Evolutionary conservation across 2,329 filamentous ascomycete species (phyloP).

Genomic region (Aspergillus texensis): DNA sequence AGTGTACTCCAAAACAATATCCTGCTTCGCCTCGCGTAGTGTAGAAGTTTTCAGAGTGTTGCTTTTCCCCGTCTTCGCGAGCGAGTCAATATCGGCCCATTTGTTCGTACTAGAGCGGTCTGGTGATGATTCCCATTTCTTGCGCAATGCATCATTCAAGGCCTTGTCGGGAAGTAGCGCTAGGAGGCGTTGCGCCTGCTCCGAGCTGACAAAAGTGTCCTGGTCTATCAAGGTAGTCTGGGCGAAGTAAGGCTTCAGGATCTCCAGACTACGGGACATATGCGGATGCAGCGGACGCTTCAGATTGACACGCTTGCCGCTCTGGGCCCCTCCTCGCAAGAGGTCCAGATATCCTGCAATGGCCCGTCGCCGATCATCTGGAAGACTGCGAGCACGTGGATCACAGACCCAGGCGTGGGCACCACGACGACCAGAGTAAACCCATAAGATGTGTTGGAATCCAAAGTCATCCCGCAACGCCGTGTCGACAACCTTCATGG

Average conservation of each 20-base stretch:
- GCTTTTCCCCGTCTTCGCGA: conserved; percentile 76
- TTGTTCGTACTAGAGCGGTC: conserved; percentile 76
- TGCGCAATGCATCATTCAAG: conserved; percentile 76
- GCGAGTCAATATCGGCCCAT: conserved; percentile 89
- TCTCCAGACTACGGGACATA: conserved; percentile 78
- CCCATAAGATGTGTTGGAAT: conserved; percentile 96
- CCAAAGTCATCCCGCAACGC: conserved; percentile 93
- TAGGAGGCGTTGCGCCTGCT: conserved; percentile 76
- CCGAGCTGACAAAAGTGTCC: conserved; percentile 76
- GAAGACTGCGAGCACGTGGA: conserved; percentile 77
- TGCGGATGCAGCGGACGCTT: conserved; percentile 88
- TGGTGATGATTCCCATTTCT: conserved; percentile 88
- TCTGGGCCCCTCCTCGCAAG: conserved; percentile 81
- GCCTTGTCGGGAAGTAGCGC: conserved; percentile 79
- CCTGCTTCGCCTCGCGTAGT: conserved; percentile 87
- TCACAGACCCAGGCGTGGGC: conserved; percentile 99
- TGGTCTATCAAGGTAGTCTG: conserved; percentile 79
- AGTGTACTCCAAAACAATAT: conserved; percentile 95
- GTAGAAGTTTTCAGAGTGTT: conserved; percentile 72
- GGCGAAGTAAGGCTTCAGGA: conserved; percentile 83
- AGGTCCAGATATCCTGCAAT: conserved; percentile 90
- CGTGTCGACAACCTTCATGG: conserved; percentile 87
- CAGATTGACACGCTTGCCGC: conserved; percentile 83
- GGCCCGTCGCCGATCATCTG: conserved; percentile 81
- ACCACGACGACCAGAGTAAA: conserved; percentile 95